Base-by-base conservation (phyloP, 2,329 filamentous ascomycete species). In the Cladophialophora immunda region DNA sequence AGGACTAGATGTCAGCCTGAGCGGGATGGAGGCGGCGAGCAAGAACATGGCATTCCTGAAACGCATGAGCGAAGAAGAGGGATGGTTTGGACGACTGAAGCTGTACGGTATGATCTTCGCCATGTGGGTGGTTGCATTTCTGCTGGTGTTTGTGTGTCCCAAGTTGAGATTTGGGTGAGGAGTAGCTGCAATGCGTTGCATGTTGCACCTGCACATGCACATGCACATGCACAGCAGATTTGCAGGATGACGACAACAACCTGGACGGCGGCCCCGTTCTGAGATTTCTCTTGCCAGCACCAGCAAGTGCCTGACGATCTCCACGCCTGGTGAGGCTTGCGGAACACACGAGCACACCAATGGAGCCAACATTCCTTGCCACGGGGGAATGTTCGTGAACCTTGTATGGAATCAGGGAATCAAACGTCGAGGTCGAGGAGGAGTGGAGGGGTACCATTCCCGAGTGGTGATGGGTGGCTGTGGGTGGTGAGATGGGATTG, bases 41-140 rank as follows among this genome's bases (percentile, higher is more conserved):
- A 86, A 87, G 70, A 83, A 88, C 69, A 96, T 98, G 92, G 90
- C 92, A 1, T 85, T 87, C 74, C 78, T 98, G 76, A 84, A 87
- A 72, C 85, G 85, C 60, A 93, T 97, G 89, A 93, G 90, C 17
- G 94, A 97, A 81, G 94, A 93, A 3, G 90, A 90, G 76, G 93
- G 93, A 0, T 96, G 91, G 91, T 93, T 87, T 88, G 93, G 91
- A 5, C 82, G 94, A 60, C 87, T 97, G 82, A 84, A 94, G 80
- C 83, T 97, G 68, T 97, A 95, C 82, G 90, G 84, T 45, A 91
- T 92, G 85, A 93, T 97, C 57, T 91, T 90, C 73, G 92, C 87
- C 32, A 78, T 97, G 69, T 94, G 93, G 89, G 73, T 96, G n/a
- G 80, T 88, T 29, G 86, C 93, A 19, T 81, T 97, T 38, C 73